A percentile compares a stretch with the other conserved stretches of the same genome.
These are phyloP conservation scores for Amphicarpaea edgeworthii DNA, from an alignment of 306 rosid species.

Conservation along the genomic window DNA sequence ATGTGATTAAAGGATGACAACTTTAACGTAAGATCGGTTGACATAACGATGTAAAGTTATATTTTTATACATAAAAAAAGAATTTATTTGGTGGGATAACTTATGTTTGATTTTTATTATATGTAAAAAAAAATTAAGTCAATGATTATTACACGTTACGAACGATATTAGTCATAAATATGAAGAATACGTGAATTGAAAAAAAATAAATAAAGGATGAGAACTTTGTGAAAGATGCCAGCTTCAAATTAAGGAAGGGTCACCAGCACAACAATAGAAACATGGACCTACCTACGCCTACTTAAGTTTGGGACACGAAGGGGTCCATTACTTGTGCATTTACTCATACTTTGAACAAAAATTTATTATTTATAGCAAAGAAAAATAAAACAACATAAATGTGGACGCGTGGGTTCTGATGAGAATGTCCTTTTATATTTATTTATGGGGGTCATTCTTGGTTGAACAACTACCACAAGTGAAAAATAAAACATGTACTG, in stretches of 20 bases:
- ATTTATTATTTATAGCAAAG: not conserved
- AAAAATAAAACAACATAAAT: slow-evolving; percentile 27
- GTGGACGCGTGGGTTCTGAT: slow-evolving; percentile 30
- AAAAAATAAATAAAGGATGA: too few relatives aligned
- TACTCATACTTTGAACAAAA: slow-evolving; percentile 26
- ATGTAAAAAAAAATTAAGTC: too few relatives aligned
- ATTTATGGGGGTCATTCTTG: not conserved
- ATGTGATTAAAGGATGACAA: slow-evolving; percentile 46
- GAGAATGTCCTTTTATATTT: slow-evolving; percentile 23
- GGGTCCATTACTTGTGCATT: slow-evolving; percentile 41
- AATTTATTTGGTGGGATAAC: too few relatives aligned
- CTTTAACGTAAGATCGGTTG: too few relatives aligned
- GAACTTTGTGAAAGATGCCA: slow-evolving; percentile 25
- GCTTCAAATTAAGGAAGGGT: slow-evolving; percentile 42
- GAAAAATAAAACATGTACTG: not conserved
- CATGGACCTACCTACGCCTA: slow-evolving; percentile 45
- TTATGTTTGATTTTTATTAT: too few relatives aligned
- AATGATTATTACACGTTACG: too few relatives aligned
- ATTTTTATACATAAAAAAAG: too few relatives aligned
- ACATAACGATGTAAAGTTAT: too few relatives aligned
- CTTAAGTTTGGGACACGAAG: slow-evolving; percentile 25
- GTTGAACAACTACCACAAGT: slow-evolving; percentile 23
- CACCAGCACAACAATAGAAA: slow-evolving; percentile 30
- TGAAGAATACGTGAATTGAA: too few relatives aligned
- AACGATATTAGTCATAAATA: too few relatives aligned